Evolutionary conservation across 176 grass and related monocot species (phyloP), one percentile per base, ranked within the genome.

Genomic region (Areca catechu): DNA sequence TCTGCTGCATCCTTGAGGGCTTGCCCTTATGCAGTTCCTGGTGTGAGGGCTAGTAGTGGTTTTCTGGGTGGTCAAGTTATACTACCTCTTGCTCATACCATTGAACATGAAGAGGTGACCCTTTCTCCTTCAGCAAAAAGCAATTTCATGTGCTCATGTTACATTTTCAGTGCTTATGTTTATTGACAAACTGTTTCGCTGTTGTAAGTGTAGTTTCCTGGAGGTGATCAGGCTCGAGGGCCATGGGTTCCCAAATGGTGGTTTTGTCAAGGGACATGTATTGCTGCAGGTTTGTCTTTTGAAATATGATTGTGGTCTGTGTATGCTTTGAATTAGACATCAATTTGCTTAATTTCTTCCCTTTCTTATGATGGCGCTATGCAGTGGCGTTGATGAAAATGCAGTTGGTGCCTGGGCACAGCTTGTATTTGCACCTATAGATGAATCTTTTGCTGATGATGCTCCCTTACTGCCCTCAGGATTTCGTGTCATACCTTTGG

Each of bases 381-480:
- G 88, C 62, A 99, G 79, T 5, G 94, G 94, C 4, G 81, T 99
- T 7, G 88, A 99, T 68, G 94, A 99, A 58, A 93, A 80, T 77
- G 72, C 83, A 9, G 74, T 74, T 30, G 94, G 84, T 79, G 78
- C 88, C 24, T 99, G 88, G 71, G 88, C 94, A 4, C 84, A 93
- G 84, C 88, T 99, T 68, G 84, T 93, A 0, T 99, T 99, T 86
- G 94, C 94, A 23, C 94, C 88, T 16, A 99, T 99, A 43, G 94
- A 99, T 71, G 94, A 92, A 77, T 99, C 94, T 55, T 99, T 99
- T 19, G 88, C 84, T 71, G 94, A 99, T 74, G 94, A 99, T 66
- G 81, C 82, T 19, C 84, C 88, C 19, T 73, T 99, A 15, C 76
- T 99, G 12, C 84, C 94, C 1, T 99, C 94, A 1, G 94, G 94